Conservation (phyloP, 2,329 filamentous ascomycete genomes). For the Fusarium sp. region DNA sequence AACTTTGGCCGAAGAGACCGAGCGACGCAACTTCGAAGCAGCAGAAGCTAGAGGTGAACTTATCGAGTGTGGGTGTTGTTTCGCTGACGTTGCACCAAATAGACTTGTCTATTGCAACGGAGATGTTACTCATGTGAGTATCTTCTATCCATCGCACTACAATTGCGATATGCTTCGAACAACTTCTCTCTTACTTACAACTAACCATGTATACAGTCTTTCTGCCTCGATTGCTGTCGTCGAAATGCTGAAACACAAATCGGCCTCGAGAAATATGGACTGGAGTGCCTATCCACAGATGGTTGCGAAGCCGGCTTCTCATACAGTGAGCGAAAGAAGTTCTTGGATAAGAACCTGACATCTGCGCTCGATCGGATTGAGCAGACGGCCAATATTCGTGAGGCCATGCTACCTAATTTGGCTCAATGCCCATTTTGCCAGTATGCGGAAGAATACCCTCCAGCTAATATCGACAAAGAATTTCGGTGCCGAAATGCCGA, state of each 20-base stretch:
- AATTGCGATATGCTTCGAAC: background rate
- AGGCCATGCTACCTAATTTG: slow-evolving; percentile 78
- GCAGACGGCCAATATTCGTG: slow-evolving; percentile 76
- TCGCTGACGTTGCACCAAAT: slow-evolving; percentile 73
- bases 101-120: slow-evolving; percentile 77
- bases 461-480: slow-evolving; percentile 76
- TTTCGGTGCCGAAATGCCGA: slow-evolving; percentile 77
- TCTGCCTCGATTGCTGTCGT: slow-evolving; percentile 77
- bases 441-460: slow-evolving; percentile 79
- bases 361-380: slow-evolving; percentile 77
- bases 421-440: slow-evolving; percentile 86
- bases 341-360: slow-evolving; percentile 70
- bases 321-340: slow-evolving; percentile 64
- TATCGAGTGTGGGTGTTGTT: slow-evolving; percentile 81
- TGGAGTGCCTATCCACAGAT: slow-evolving; percentile 78
- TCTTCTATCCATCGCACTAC: background rate
- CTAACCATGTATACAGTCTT: slow-evolving; percentile 60
- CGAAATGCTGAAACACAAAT: slow-evolving; percentile 76
- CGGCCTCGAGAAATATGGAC: slow-evolving; percentile 75
- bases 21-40: slow-evolving; percentile 54
- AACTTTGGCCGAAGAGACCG: slow-evolving; percentile 39
- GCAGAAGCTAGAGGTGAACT: slow-evolving; percentile 65
- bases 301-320: slow-evolving; percentile 75
- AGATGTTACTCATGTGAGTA: slow-evolving; percentile 63
- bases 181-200: background rate